Evolutionary conservation across 768 basidiomycete genomes (phyloP), one percentile per base, ranked within the genome.

Genomic region (Cystoderma amianthinum): DNA sequence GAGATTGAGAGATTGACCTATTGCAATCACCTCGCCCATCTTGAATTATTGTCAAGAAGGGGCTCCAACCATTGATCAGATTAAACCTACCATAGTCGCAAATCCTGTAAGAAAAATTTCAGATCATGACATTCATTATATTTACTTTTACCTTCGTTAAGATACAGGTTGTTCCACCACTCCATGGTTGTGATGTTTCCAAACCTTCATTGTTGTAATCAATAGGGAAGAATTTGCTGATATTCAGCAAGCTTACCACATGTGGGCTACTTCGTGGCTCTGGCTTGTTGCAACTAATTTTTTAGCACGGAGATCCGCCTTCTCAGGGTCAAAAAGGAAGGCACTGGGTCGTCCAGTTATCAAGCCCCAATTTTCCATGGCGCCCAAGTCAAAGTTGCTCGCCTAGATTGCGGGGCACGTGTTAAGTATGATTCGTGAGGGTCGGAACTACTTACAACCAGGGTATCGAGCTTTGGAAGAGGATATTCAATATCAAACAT

Each of bases 301-400:
- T 71, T 84, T 87, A 28, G 80, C 83, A 7, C 64, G 64, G 36
- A 91, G 61, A 51, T 88, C 84, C 18, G 76, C 74, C 41, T 75
- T 80, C 56, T 82, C 68, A n/a, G 80, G 78, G 57, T 96, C 86
- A 45, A 87, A 71, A 32, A 95, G 63, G 57, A 89, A 85, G 3
- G 81, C 84, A 32, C 69, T 78, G 0, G 91, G 92, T 33, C 93
- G 69, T 15, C 93, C 94, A 12, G 85, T 94, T 55, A 96, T 96
- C 43, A 95, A 65, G 19, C 88, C 90, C 87, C 87, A 92, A 59
- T 92, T 93, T 62, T 96, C 94, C 93, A 94, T 93, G 3, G 85
- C 85, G 44, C 82, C 77, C 68, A n/a, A n/a, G n/a, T n/a, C n/a
- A n/a, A n/a, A n/a, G n/a, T n/a, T n/a, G n/a, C n/a, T n/a, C n/a